Percentiles rank a stretch among this genome's conserved stretches.
Evolutionary conservation across 805 yeast genomes (phyloP).

Genomic region (Yamadazyma scolyti): DNA sequence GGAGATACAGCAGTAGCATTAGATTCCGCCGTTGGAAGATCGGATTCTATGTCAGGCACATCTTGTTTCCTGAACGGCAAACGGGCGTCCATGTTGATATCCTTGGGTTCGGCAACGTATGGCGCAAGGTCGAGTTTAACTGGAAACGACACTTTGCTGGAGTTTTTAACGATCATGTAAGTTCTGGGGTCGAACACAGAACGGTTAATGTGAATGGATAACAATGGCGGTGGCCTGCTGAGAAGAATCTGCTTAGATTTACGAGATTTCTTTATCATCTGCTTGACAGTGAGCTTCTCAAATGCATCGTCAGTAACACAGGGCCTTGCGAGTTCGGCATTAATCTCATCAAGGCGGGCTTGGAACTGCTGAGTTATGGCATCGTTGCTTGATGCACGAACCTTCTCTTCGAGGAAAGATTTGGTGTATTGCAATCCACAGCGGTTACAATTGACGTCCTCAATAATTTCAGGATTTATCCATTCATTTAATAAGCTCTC

Average conservation of each 20-base stretch:
- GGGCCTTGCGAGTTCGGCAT: slow-evolving; percentile 53
- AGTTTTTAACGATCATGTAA: slow-evolving; percentile 78
- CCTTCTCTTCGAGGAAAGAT: slow-evolving; percentile 46
- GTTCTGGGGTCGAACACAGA: slow-evolving; percentile 89
- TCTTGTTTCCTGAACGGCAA: slow-evolving; percentile 66
- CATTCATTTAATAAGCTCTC: slow-evolving; percentile 58
- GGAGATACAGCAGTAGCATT: not conserved
- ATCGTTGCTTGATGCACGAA: slow-evolving; percentile 41
- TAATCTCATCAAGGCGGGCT: slow-evolving; percentile 26
- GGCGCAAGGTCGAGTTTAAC: slow-evolving; percentile 60
- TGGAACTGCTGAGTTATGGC: slow-evolving; percentile 27
- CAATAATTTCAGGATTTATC: slow-evolving; percentile 79
- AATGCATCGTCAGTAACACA: slow-evolving; percentile 79
- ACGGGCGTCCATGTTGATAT: slow-evolving; percentile 78
- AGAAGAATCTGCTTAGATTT: slow-evolving; percentile 82
- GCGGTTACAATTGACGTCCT: slow-evolving; percentile 92
- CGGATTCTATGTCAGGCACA: slow-evolving; percentile 14
- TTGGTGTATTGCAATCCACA: slow-evolving; percentile 71
- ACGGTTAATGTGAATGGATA: slow-evolving; percentile 86
- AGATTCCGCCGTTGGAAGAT: not conserved
- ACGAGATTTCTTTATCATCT: slow-evolving; percentile 67
- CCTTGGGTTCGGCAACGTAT: slow-evolving; percentile 65
- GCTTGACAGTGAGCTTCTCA: slow-evolving; percentile 67
- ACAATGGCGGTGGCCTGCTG: slow-evolving; percentile 76
- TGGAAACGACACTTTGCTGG: slow-evolving; percentile 79